Conservation (phyloP, 208 protist genomes). For the Acanthamoeba royreba region DNA sequence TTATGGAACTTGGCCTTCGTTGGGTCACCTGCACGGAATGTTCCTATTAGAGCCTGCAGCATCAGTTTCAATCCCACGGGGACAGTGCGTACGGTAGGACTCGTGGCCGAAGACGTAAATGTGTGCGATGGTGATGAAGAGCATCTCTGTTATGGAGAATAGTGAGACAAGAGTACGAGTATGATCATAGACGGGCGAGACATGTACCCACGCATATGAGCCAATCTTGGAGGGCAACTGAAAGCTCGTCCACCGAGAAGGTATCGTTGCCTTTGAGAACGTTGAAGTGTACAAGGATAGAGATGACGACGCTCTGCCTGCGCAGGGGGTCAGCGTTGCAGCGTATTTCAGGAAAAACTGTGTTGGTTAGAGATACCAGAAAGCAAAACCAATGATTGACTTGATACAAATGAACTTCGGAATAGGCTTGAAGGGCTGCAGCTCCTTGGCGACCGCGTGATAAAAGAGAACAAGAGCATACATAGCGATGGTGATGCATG, state of each 20-base stretch:
- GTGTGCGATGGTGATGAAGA: not conserved
- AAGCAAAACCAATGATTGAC: conserved; percentile 89
- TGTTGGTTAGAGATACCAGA: conserved; percentile 80
- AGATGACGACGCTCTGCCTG: not conserved
- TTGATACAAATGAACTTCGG: conserved; percentile 92
- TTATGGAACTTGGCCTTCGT: not conserved
- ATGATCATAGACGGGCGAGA: not conserved
- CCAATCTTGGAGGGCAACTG: not conserved
- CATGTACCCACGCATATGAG: not conserved
- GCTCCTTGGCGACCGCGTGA: conserved; percentile 83
- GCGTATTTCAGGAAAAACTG: not conserved
- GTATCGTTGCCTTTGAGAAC: not conserved
- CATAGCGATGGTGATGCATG: conserved; percentile 77
- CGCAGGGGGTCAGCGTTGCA: not conserved
- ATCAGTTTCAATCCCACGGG: not conserved
- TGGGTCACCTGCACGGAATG: not conserved
- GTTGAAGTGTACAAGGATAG: not conserved
- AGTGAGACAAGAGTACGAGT: not conserved
- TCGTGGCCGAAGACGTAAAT: not conserved
- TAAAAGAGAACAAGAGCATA: conserved; percentile 91
- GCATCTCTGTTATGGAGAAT: not conserved
- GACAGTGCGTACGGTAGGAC: not conserved
- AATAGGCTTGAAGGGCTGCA: conserved; percentile 87
- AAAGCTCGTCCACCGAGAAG: not conserved
- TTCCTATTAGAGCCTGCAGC: not conserved